Percentiles rank a stretch among this genome's conserved stretches.
phyloP scores from a whole-genome alignment of 2,329 filamentous ascomycete genomes.

The Alternaria sp. region DNA sequence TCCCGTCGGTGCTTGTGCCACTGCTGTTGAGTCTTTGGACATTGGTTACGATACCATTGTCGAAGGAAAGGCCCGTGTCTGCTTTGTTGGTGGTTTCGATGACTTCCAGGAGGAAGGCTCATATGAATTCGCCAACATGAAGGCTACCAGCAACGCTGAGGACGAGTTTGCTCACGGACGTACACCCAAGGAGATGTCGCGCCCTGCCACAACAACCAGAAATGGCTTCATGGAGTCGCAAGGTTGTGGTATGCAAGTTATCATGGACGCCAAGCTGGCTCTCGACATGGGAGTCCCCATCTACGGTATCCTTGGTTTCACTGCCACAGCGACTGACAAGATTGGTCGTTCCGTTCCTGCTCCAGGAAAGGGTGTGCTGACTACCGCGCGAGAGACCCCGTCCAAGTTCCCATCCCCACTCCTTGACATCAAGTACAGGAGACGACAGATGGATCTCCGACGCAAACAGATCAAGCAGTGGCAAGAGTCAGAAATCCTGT shows the following conservation, averaged over 20 bases:
- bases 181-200: slow-evolving; percentile 96
- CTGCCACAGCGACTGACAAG: slow-evolving; percentile 97
- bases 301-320: slow-evolving; percentile 91
- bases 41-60: slow-evolving; percentile 99
- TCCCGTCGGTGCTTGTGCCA: slow-evolving; percentile 95
- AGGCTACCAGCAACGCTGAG: slow-evolving; percentile 96
- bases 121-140: slow-evolving; percentile 99
- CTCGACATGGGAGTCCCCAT: slow-evolving; percentile 99
- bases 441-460: slow-evolving; percentile 91
- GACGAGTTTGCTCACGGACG: slow-evolving; percentile 96
- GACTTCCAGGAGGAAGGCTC: slow-evolving; percentile 99
- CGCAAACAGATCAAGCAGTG: slow-evolving; percentile 95
- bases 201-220: slow-evolving; percentile 94
- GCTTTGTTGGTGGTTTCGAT: slow-evolving; percentile 98
- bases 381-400: slow-evolving; percentile 88
- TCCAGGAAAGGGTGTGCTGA: slow-evolving; percentile 95
- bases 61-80: slow-evolving; percentile 96
- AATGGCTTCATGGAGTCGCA: slow-evolving; percentile 99
- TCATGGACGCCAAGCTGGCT: slow-evolving; percentile 96
- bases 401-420: slow-evolving; percentile 95
- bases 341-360: slow-evolving; percentile 97
- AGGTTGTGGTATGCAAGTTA: slow-evolving; percentile 96
- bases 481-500: slow-evolving; percentile 94
- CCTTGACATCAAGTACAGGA: slow-evolving; percentile 96
- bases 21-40: slow-evolving; percentile 95